phyloP scores from a whole-genome alignment of 2,329 filamentous ascomycete genomes.

The Camptophora hylomeconis region DNA sequence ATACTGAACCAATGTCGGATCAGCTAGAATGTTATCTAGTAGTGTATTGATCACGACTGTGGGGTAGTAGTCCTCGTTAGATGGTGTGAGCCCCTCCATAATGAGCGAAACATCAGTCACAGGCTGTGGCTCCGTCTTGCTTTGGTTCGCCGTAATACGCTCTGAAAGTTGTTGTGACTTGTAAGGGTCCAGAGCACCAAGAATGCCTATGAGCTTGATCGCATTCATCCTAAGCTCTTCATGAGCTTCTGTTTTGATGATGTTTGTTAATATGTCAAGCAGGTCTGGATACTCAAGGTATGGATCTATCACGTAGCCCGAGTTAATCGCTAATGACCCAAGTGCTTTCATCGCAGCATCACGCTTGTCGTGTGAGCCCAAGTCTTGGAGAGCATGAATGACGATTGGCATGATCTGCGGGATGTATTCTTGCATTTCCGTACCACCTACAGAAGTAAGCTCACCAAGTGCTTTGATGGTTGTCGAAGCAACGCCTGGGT shows the following conservation, averaged over 20 bases:
- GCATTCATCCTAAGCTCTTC: conserved; percentile 81
- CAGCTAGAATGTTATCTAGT: conserved; percentile 73
- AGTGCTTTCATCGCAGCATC: conserved; percentile 84
- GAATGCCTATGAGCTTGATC: conserved; percentile 89
- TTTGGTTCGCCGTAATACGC: conserved; percentile 68
- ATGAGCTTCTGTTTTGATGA: conserved; percentile 84
- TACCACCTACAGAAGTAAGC: conserved; percentile 81
- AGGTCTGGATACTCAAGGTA: conserved; percentile 92
- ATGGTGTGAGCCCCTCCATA: conserved; percentile 93
- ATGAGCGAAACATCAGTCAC: conserved; percentile 92
- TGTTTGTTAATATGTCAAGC: conserved; percentile 80
- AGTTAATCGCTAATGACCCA: conserved; percentile 86
- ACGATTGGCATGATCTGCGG: conserved; percentile 89
- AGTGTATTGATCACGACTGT: conserved; percentile 96
- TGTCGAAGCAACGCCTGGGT: conserved; percentile 79
- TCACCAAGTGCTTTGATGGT: conserved; percentile 94
- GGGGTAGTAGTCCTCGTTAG: conserved; percentile 95
- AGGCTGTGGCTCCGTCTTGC: conserved; percentile 49
- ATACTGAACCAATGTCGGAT: conserved; percentile 76
- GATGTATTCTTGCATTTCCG: conserved; percentile 87
- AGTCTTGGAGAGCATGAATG: conserved; percentile 83
- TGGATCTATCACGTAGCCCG: conserved; percentile 92
- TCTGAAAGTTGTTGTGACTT: conserved; percentile 76
- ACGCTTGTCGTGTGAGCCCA: conserved; percentile 78
- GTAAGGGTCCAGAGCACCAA: conserved; percentile 90